Base-by-base conservation (phyloP, 2,329 filamentous ascomycete species). In the Cladobotryum protrusum region DNA sequence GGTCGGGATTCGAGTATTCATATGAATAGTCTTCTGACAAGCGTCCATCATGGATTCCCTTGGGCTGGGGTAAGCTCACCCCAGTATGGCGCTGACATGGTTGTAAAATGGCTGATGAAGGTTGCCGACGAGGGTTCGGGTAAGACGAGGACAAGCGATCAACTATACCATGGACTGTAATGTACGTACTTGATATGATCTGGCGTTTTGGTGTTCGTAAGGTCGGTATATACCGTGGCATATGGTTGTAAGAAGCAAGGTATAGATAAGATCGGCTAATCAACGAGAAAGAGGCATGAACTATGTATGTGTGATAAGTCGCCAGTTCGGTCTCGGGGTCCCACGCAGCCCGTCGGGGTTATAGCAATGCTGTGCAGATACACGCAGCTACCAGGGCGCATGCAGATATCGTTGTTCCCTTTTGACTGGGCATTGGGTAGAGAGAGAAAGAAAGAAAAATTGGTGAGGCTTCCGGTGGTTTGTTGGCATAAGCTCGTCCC, bases 11-110 rank as follows among this genome's bases (percentile, higher is more conserved):
- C 49, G 59, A 53, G 55, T 63, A 58, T 55, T 65, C 60, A 55
- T 59, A 60, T 55, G 47, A 45, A 48, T 57, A 50, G 41, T 52
- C 39, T 49, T 61, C 56, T 56, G 63, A 62, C 54, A 59, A 61
- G 61, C 70, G 70, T 57, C 70, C 71, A 54, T 61, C 57, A 47
- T 60, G 66, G 59, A 62, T 54, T 57, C 70, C 61, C 57, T 73
- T 76, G 46, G 75, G 67, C 54, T 72, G 66, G 52, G 79, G 78
- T 54, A 82, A n/a, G 69, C 61, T 79, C 67, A 63, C 78, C 78
- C 79, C 79, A 82, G 68, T 82, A 82, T 36, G 76, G 74, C 52
- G 74, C 59, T 48, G 74, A 67, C 73, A 77, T 77, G 64, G 63
- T 60, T 29, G 34, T 35, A 47, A n/a, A 29, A 18, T 35, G 24